Evolutionary conservation across 345 rosid species (phyloP), one percentile per base, ranked within the genome.

Genomic region (Boechera retrofracta): DNA sequence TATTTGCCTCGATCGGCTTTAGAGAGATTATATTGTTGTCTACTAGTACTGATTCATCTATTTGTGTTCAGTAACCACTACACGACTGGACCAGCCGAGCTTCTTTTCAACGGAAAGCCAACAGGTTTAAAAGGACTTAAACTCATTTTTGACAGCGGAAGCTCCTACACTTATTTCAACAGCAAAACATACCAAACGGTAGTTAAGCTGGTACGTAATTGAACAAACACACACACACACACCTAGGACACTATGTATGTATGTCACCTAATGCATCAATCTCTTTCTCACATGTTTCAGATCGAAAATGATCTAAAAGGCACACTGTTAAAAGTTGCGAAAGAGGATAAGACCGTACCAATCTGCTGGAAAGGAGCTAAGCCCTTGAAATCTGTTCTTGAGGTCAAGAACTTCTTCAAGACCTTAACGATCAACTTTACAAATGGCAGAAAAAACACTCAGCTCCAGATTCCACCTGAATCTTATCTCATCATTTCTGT

Each of bases 321-420:
- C 53, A 83, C 81, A 82, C 83, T 83, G 3, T 47, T 91, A 42
- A 82, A 66, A 58, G 83, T 70, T 24, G 80, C 67, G 4, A 77
- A 85, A 35, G 80, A 81, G 3, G 84, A 87, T 42, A 94, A 87
- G 55, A 71, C 90, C 38, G 88, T 94, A 39, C 78, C 96, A 3
- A 54, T 91, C 61, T 94, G 98, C 82, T 91, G 98, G 97, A 94
- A 89, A 88, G 93, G 88, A 45, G 58, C 78, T 13, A 86, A 86
- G 72, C 88, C 84, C 6, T 82, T 86, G 76, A 86, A 86, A 81
- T 78, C 87, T 24, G 47, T 86, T 21, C 5, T 33, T 59, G 94
- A 87, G 1, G 84, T 83, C 45, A 86, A 81, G 78, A 62, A 55
- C 68, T 80, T 86, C 75, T 93, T 91, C 86, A 85, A 85, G 78